Base-by-base conservation (phyloP, 78 protist species). In the Emiliania huxleyi region DNA sequence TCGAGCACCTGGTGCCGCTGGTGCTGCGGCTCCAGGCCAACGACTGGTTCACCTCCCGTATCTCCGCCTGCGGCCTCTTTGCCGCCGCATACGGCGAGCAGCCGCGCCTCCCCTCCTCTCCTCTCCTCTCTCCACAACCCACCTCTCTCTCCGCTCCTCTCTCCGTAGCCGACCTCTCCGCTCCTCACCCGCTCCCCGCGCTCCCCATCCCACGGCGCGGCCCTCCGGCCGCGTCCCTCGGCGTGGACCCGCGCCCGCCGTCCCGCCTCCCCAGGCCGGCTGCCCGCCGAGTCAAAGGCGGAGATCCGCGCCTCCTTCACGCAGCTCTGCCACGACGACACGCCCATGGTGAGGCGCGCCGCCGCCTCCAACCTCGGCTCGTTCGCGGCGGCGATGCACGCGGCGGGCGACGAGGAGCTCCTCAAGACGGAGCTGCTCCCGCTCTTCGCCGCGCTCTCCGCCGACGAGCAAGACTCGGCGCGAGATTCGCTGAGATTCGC, bases 291-390 rank as follows among this genome's bases (percentile, higher is more conserved):
- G n/a, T n/a, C n/a, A n/a, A n/a, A n/a, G n/a, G n/a, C n/a, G n/a
- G n/a, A n/a, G n/a, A n/a, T n/a, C n/a, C n/a, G n/a, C n/a, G n/a
- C n/a, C n/a, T 52, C 96, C 22, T 98, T 96, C 35, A n/a, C 33
- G n/a, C 83, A 91, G 55, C 95, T 98, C 37, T 96, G 98, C 90
- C 93, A 91, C 5, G 99, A 98, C 69, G 98, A 97, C 90, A 96
- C 98, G 26, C 98, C 99, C 38, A 97, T 97, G 98, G 99, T 98
- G 43, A 96, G 99, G 71, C 94, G 99, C 42, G 98, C 99, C 0
- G 98, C 98, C 4, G 96, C 97, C 26, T 22, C 94, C 25, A n/a
- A 91, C 73, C 93, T 98, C 52, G 97, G 98, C 46, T 0, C 33
- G 12, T 91, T 98, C 35, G 96, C 98, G 37, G 44, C 91, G 52